These are phyloP conservation scores for Fusarium miscanthi DNA, from an alignment of 2,329 filamentous ascomycete species.

Conservation along the genomic window DNA sequence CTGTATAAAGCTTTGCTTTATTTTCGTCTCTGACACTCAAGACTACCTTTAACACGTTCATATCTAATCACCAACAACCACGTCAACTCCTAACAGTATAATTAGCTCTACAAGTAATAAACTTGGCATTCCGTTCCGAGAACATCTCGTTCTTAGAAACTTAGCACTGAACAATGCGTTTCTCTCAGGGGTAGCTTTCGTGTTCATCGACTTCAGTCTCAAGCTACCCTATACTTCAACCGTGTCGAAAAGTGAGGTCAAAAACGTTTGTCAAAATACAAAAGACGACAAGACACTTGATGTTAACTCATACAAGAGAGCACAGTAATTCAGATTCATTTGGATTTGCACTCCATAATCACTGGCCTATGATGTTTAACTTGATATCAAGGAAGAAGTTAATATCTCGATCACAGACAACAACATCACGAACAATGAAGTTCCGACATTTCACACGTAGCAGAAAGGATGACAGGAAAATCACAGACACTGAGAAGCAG, in stretches of 20 bases:
- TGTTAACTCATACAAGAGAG: background rate
- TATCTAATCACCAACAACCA: background rate
- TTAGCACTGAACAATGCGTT: too few relatives aligned
- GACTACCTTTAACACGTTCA: fast-evolving
- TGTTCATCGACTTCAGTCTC: too few relatives aligned
- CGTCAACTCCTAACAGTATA: fast-evolving
- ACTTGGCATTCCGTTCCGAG: fast-evolving
- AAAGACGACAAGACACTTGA: background rate
- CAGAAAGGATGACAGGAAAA: background rate
- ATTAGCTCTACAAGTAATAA: fast-evolving
- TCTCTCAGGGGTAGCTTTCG: too few relatives aligned
- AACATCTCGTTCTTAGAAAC: too few relatives aligned
- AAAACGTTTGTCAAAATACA: background rate
- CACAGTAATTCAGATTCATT: background rate
- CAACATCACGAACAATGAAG: background rate
- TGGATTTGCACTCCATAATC: background rate
- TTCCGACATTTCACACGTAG: background rate
- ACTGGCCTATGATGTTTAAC: background rate
- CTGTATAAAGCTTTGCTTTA: background rate
- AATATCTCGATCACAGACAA: background rate
- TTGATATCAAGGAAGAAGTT: fast-evolving
- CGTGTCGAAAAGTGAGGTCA: background rate
- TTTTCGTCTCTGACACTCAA: fast-evolving
- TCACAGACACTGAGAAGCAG: background rate
- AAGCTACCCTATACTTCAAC: background rate